Evolutionary conservation across 345 rosid genomes (phyloP), one percentile per base, ranked within the genome.

Genomic region (Garcia nutans): DNA sequence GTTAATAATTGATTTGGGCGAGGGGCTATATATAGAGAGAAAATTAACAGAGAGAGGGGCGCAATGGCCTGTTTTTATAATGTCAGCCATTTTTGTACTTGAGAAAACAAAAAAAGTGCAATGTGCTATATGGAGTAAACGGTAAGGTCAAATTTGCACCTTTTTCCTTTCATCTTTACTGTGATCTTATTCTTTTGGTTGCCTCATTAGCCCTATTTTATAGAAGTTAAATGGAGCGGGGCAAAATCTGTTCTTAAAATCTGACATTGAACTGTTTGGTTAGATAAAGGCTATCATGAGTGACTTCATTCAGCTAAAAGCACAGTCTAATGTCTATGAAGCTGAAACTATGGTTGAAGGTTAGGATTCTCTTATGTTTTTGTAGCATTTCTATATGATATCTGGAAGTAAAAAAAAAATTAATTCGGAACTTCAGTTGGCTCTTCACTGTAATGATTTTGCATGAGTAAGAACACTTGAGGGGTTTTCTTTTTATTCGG

Each of bases 321-420:
- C 98, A 47, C 89, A 86, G 65, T 90, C 96, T 19, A 92, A 93
- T 80, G 94, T 92, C 77, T 87, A 80, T 20, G 96, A 90, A 86
- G 88, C 94, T 33, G 98, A 93, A 84, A 96, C 98, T 58, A 92
- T 93, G 97, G 88, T 93, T 79, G 99, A 96, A 92, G 98, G 98
- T 93, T 23, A 37, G 79, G 73, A 31, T 76, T 64, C 72, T 74
- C 28, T 49, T 61, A 15, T 23, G n/a, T 19, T 44, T 7, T 3
- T 20, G 15, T 31, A 31, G 19, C 28, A 7, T 69, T 65, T 59
- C 19, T 20, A 16, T 26, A 5, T 20, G 33, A 2, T 16, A 15
- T 26, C n/a, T 7, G 52, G 23, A 9, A 50, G 37, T 71, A 50
- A 33, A 37, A 37, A 37, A 37, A 28, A 19, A 22, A 23, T 44